Conservation (phyloP, 495 filamentous ascomycete genomes). For the Podospora pseudocomata region DNA sequence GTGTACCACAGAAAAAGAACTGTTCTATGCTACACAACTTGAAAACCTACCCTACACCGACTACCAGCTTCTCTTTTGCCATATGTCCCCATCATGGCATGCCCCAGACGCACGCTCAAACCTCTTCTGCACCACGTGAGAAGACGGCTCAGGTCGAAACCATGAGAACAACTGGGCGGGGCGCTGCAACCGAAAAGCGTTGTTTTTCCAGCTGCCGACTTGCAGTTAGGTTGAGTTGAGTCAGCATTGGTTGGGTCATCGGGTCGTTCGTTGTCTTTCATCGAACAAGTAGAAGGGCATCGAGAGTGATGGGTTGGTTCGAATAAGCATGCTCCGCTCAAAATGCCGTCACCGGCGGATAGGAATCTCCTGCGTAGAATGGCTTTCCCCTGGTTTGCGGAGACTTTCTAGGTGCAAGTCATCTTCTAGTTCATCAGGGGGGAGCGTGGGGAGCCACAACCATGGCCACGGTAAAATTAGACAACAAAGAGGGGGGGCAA, state of each 20-base stretch:
- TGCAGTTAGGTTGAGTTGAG: background rate
- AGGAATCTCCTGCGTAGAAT: background rate
- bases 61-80: background rate
- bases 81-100: background rate
- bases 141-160: background rate
- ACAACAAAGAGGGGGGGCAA: background rate
- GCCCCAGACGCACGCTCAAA: background rate
- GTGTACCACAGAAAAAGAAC: background rate
- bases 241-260: background rate
- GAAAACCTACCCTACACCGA: background rate
- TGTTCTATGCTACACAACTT: background rate
- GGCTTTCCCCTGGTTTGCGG: background rate
- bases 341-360: background rate
- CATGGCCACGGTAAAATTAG: constrained; percentile 4
- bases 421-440: background rate
- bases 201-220: background rate
- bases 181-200: constrained; percentile 4
- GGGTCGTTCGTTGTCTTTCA: no score
- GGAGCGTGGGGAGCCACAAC: background rate
- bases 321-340: background rate
- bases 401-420: background rate
- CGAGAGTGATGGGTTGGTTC: background rate
- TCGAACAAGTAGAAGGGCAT: background rate
- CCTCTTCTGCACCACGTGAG: background rate
- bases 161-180: background rate